Base-by-base conservation (phyloP, 257 asterid species). In the Vinca minor region DNA sequence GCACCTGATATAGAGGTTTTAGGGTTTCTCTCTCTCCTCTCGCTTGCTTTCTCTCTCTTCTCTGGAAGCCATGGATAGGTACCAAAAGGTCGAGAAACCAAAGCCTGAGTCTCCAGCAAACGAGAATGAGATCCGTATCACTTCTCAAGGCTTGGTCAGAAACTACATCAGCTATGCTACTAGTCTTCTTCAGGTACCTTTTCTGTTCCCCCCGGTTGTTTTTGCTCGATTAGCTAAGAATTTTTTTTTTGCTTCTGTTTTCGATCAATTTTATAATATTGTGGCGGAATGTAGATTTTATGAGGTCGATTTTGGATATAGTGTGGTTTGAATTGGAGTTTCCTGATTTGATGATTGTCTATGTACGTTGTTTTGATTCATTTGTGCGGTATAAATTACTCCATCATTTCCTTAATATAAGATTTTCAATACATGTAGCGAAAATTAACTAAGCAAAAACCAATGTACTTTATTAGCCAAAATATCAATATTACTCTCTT, bases 101-200 rank as follows among this genome's bases (percentile, higher is more conserved):
- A 85, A 80, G 78, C 91, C 87, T 7, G 95, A 86, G 63, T 74
- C 82, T 15, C 88, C 91, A 18, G 88, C 81, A 10, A 88, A 84
- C 69, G 95, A 88, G 79, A 91, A 91, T 87, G 98, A 90, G 87
- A 87, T 90, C 77, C 90, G 97, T n/a, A 85, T 90, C 68, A 90
- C 97, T 45, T 84, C 96, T 3, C 95, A 85, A 65, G 97, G 97
- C 26, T 48, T 84, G 73, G 92, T 87, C 36, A 85, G 95, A 31
- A 90, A 82, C 76, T 90, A 90, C 81, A 77, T 87, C 84, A 90
- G 78, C 79, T 90, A 90, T 65, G 97, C 96, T 42, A 74, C 91
- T 64, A 81, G 74, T 18, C 95, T 90, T 39, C 91, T 90, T 64
- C 97, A 87, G 95, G 97, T 87, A 34, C 23, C 17, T 21, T 38